Evolutionary conservation across 208 protist genomes (phyloP), one percentile per base, ranked within the genome.

Genomic region (Trypanosoma rangeli): DNA sequence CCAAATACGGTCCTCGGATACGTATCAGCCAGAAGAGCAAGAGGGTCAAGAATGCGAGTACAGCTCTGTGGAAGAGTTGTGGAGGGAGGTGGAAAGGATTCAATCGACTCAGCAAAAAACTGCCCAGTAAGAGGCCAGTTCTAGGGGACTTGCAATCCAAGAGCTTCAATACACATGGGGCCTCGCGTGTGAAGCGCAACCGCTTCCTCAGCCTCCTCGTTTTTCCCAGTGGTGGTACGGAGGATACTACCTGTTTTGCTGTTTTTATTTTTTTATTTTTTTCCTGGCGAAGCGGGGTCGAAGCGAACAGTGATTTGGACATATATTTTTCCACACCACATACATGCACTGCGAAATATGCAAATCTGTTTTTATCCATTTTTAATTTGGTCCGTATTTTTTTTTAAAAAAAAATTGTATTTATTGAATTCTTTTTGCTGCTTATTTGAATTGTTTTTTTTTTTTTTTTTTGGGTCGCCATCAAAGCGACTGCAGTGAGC

Each of bases 11-110:
- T 59, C 39, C n/a, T 37, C 8, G 24, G 50, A 68, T 13, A 28
- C 54, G 22, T 46, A 35, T 33, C 29, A 33, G 49, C 39, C 54
- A 37, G 22, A 22, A 55, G 22, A 37, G 16, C 37, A 73, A 24
- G 49, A 73, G 44, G 44, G 58, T 26, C 49, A 71, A 57, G 35
- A 66, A 29, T 52, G 37, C 20, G 54, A 56, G 39, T 29, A 53
- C 18, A 29, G 46, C 12, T 62, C 59, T 24, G 50, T 62, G 24
- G 59, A 73, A 28, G 68, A 65, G 35, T 28, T 73, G 49, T 28
- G 68, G 28, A 7, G 18, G 15, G 29, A 50, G 24, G 68, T 73
- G 31, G 58, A 68, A 35, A 59, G 9, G 18, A 5, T 73, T 5
- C 68, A 73, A 37, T 35, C 55, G 24, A 31, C 49, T 12, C 31